Evolutionary conservation across 2,329 filamentous ascomycete genomes (phyloP), one percentile per base, ranked within the genome.

Genomic region (Penicillium thymicola): DNA sequence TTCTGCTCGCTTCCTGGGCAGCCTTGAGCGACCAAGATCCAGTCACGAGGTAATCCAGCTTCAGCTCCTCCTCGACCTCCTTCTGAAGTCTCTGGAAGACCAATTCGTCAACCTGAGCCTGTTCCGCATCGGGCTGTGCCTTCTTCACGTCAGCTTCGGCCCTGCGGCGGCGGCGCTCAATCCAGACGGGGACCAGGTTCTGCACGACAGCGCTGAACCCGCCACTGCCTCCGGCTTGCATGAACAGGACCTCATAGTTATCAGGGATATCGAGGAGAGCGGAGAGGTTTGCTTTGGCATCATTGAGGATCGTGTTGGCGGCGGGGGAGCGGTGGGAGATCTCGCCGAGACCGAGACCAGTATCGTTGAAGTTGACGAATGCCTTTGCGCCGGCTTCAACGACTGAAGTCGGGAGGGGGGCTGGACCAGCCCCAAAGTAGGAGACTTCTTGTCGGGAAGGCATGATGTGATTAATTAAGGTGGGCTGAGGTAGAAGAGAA

Each of bases 11-110:
- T 76, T 97, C 93, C 72, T 92, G 88, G 36, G 85, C 87, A 13
- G 92, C 92, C 78, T 97, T 97, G 64, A 90, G 80, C 18, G 90
- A 95, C 90, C 92, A 97, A 52, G 88, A 86, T 52, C 93, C 93
- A 4, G 93, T 97, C 52, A 97, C 85, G 44, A 97, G 76, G 75
- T 97, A 97, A 76, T 97, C 93, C 42, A 95, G 73, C 77, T 88
- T 89, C 64, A 97, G 78, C 57, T 93, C 84, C 54, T 84, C 78
- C 49, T 87, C 81, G 6, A 92, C 82, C 51, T 85, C 81, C 66
- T 85, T 83, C 59, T 82, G 80, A 59, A 89, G 78, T 59, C 87
- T 81, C 65, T 82, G 78, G 57, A 85, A 78, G 11, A 89, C 72
- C 42, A 85, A 74, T 11, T 79, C 79, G 50, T 84, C 80, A 61